A percentile compares a stretch with the other conserved stretches of the same genome.
phyloP scores from a whole-genome alignment of 1,284 basidiomycete species.

The Cutaneotrichosporon mucoides region DNA sequence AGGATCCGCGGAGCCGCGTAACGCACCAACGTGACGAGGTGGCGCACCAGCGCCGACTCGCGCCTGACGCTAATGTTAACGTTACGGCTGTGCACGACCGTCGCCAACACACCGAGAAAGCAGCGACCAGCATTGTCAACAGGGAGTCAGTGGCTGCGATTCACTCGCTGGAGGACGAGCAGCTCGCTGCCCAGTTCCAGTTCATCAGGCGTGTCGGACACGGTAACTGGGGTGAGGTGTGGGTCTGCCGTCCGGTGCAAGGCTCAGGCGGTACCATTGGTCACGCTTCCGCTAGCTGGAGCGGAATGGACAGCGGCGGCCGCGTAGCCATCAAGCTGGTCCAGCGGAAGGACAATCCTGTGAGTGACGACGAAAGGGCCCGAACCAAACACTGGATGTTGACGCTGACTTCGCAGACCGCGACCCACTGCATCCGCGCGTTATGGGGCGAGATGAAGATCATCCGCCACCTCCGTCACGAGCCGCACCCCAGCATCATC shows the following conservation, averaged over 20 bases:
- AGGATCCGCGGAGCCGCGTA: background rate
- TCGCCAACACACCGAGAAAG: background rate
- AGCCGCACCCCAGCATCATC: slow-evolving; percentile 84
- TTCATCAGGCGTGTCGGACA: slow-evolving; percentile 45
- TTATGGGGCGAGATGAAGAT: slow-evolving; percentile 96
- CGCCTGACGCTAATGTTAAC: background rate
- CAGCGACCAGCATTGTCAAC: background rate
- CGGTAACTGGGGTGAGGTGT: slow-evolving; percentile 45
- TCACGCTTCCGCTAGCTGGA: slow-evolving; percentile 21
- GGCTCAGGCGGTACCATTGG: slow-evolving; percentile 21
- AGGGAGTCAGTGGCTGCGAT: slow-evolving; percentile 1
- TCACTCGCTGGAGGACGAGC: slow-evolving; percentile 34
- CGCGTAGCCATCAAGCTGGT: slow-evolving; percentile 86
- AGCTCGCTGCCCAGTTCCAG: slow-evolving; percentile 34
- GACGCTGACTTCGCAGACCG: slow-evolving; percentile 7
- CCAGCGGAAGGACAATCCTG: slow-evolving; percentile 65
- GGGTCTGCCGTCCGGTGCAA: background rate
- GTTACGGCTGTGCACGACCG: background rate
- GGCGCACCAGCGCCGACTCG: background rate
- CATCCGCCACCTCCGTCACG: slow-evolving; percentile 69
- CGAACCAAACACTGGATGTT: too few species aligned
- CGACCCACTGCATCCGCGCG: slow-evolving; percentile 62
- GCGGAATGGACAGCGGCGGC: slow-evolving; percentile 33
- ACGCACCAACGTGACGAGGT: background rate
- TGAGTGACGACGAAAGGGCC: too few species aligned